Base-by-base conservation (phyloP, 164 flowering plant genomes). In the Nymphaea colorata region DNA sequence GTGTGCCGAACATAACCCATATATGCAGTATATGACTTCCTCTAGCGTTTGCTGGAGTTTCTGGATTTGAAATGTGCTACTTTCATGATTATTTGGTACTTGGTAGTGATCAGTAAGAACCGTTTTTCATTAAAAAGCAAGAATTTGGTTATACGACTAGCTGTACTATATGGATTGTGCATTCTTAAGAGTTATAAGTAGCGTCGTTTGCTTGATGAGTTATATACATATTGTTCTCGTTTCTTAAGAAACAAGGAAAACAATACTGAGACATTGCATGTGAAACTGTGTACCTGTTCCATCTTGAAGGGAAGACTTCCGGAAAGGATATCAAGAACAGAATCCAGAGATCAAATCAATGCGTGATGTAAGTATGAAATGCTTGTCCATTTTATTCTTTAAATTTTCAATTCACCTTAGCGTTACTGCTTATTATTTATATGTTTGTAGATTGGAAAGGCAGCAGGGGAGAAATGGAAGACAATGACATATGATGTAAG, bases 401-500 rank as follows among this genome's bases (percentile, higher is more conserved):
- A 14, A 41, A 42, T 4, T 62, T 8, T 61, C 36, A 10, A 5
- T 11, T 41, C 36, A 25, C 36, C 55, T 47, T 7, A 47, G 55
- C 55, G 36, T 47, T 12, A 47, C 14, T 3, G 7, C 7, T 66
- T 66, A 3, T 25, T 41, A 41, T 42, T n/a, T 53, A 55, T 18
- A 8, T 3, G 3, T 45, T 36, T 65, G 47, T 8, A 93, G 98
- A 70, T 93, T 74, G 98, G 98, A 62, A 91, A 90, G 79, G 97
- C 96, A 53, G 85, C 97, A 71, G 98, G 98, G 76, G 98, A 85
- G 75, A 93, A 89, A 80, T 93, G 98, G 98, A 89, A 86, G 62
- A 83, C 82, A 18, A 93, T 93, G 97, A 80, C 85, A 41, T 93
- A 84, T 77, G 98, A 25, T 25, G 36, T 25, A 25, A 93, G 93